phyloP scores from a whole-genome alignment of 2,329 filamentous ascomycete species.

The Cercospora sesami region DNA sequence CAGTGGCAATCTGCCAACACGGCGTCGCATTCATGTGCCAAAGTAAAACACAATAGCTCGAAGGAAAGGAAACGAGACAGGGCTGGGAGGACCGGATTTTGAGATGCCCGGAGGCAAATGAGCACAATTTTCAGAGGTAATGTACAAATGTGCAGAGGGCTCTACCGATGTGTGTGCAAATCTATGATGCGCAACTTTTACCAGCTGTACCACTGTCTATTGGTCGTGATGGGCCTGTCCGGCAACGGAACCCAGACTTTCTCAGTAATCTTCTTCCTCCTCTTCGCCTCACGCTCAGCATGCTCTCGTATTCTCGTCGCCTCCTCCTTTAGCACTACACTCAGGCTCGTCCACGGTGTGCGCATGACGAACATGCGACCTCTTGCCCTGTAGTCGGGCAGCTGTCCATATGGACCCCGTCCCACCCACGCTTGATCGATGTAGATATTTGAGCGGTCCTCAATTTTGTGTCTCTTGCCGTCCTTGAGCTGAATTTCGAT shows the following conservation, averaged over 20 bases:
- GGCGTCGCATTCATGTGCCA: neutral
- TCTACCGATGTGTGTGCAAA: neutral
- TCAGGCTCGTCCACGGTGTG: constrained; percentile 74
- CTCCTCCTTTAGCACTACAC: constrained; percentile 85
- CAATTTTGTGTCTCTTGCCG: constrained; percentile 69
- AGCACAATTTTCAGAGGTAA: neutral
- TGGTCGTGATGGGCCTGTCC: constrained; percentile 77
- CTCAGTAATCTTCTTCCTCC: constrained; percentile 65
- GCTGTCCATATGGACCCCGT: constrained; percentile 63
- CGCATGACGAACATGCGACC: constrained; percentile 68
- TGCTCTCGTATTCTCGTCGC: constrained; percentile 80
- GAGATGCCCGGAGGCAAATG: neutral
- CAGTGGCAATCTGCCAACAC: neutral
- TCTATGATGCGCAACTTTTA: constrained; percentile 46
- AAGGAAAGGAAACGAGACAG: neutral
- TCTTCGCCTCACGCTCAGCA: constrained; percentile 74
- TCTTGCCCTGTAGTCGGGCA: constrained; percentile 71
- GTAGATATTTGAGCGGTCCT: constrained; percentile 79
- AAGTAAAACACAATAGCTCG: neutral
- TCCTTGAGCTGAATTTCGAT: constrained; percentile 70
- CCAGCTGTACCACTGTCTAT: constrained; percentile 89
- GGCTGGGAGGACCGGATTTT: neutral
- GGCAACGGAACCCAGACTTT: constrained; percentile 87
- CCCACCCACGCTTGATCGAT: constrained; percentile 92
- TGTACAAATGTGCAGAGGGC: neutral